Percentiles rank a stretch among this genome's conserved stretches.
These are phyloP conservation scores for Cerrena zonata DNA, from an alignment of 1,284 basidiomycete species.

Conservation along the genomic window DNA sequence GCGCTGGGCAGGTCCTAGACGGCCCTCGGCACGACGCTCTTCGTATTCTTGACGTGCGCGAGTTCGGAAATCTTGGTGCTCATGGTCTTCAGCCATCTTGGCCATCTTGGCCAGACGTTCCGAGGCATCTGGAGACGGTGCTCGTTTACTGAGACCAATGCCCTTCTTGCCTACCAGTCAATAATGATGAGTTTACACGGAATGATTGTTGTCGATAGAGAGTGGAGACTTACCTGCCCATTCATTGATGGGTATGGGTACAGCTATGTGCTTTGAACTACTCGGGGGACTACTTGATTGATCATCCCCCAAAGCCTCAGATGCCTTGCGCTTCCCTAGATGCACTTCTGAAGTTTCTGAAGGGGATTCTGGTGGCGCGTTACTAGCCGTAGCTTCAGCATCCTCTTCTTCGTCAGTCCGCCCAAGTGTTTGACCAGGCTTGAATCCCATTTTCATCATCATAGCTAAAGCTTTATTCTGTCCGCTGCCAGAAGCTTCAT, in stretches of 20 bases:
- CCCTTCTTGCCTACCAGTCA: constrained; percentile 71
- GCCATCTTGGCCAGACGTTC: constrained; percentile 71
- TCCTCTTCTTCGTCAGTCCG: constrained; percentile 28
- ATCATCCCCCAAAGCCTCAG: not conserved
- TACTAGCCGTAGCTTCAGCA: not conserved
- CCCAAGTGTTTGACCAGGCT: constrained; percentile 72
- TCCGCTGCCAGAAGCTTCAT: constrained; percentile 37
- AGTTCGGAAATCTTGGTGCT: constrained; percentile 57
- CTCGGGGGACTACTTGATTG: not conserved
- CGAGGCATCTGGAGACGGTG: constrained; percentile 53
- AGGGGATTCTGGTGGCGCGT: not conserved
- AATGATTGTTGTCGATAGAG: not conserved
- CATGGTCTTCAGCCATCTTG: constrained; percentile 56
- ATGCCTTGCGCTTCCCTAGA: not conserved
- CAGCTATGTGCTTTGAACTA: constrained; percentile 38
- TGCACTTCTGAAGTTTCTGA: not conserved
- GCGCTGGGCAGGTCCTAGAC: constrained; percentile 59
- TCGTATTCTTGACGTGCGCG: constrained; percentile 66
- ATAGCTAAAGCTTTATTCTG: constrained; percentile 72
- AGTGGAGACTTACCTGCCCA: constrained; percentile 57
- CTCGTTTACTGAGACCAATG: constrained; percentile 66
- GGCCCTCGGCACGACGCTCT: constrained; percentile 63
- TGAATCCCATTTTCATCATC: constrained; percentile 88
- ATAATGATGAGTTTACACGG: constrained; percentile 5
- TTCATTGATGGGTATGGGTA: constrained; percentile 67